Percentiles rank a stretch among this genome's conserved stretches.
Evolutionary conservation across 805 yeast species (phyloP).

Genomic region (Starmerella lactis-condensi): DNA sequence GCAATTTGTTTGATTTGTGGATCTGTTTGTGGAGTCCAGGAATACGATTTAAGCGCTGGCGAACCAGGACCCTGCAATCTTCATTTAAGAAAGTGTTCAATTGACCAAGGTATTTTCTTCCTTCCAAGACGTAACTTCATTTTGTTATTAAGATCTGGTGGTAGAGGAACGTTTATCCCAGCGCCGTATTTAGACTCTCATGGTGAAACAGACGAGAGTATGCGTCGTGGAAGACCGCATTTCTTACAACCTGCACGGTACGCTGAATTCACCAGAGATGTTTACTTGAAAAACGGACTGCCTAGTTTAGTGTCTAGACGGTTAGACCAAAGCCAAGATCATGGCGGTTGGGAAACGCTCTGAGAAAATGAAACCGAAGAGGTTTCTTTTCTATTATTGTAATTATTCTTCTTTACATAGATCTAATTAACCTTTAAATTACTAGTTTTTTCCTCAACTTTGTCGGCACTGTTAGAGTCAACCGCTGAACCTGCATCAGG

Average conservation of each 20-base stretch:
- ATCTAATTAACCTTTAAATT: too few species aligned
- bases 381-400: background rate
- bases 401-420: background rate
- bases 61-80: conserved; percentile 60
- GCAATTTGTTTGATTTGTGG: conserved; percentile 81
- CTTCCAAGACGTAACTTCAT: conserved; percentile 47
- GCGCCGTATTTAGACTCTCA: conserved; percentile 75
- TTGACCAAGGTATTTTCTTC: conserved; percentile 51
- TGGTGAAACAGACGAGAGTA: conserved; percentile 67
- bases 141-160: conserved; percentile 43
- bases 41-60: conserved; percentile 29
- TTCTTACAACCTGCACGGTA: conserved; percentile 44
- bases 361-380: conserved; percentile 18
- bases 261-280: conserved; percentile 40
- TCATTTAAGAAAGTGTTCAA: conserved; percentile 42
- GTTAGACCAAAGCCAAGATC: conserved; percentile 59
- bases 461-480: too few species aligned
- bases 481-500: too few species aligned
- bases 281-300: conserved; percentile 67
- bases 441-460: too few species aligned
- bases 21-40: conserved; percentile 44
- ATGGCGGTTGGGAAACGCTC: conserved; percentile 91
- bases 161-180: conserved; percentile 65
- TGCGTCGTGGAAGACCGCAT: conserved; percentile 52
- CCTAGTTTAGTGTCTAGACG: conserved; percentile 62